Conservation (phyloP, 75 land plant species). For the Selaginella moellendorffii region DNA sequence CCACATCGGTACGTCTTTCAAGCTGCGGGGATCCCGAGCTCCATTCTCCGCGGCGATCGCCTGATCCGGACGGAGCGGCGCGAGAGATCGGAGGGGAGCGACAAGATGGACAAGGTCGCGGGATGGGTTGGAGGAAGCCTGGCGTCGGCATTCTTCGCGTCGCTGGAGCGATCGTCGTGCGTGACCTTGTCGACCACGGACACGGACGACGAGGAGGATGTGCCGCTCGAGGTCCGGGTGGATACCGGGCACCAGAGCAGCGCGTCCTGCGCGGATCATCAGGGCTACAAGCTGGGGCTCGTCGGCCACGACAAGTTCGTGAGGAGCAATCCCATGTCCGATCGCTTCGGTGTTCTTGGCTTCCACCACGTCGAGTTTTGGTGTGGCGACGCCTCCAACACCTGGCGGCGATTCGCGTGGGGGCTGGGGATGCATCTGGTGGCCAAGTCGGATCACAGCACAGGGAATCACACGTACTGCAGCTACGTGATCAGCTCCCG, state of each 20-base stretch:
- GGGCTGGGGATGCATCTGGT: conserved; percentile 79
- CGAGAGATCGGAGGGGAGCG: too few species aligned
- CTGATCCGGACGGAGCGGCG: too few species aligned
- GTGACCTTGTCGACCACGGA: conserved; percentile 49
- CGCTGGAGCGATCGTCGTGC: conserved; percentile 55
- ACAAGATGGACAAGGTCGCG: conserved; percentile 40
- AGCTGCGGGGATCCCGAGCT: too few species aligned
- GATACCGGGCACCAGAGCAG: not conserved
- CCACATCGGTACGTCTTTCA: too few species aligned
- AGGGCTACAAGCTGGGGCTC: conserved; percentile 25
- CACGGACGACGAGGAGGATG: conserved; percentile 40
- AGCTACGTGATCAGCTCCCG: conserved; percentile 61
- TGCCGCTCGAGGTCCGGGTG: not conserved
- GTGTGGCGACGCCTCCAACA: conserved; percentile 66
- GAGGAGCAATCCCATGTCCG: conserved; percentile 59
- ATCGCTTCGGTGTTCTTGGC: conserved; percentile 49
- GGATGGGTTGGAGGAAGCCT: conserved; percentile 48
- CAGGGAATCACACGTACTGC: conserved; percentile 72
- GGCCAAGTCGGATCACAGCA: conserved; percentile 78
- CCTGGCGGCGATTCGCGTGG: conserved; percentile 75
- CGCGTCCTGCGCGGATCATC: not conserved
- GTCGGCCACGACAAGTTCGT: conserved; percentile 60
- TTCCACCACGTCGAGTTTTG: conserved; percentile 92
- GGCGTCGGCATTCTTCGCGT: conserved; percentile 52
- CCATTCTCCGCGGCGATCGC: too few species aligned